Conservation (phyloP, 2,329 filamentous ascomycete species). For the Nemania abortiva region DNA sequence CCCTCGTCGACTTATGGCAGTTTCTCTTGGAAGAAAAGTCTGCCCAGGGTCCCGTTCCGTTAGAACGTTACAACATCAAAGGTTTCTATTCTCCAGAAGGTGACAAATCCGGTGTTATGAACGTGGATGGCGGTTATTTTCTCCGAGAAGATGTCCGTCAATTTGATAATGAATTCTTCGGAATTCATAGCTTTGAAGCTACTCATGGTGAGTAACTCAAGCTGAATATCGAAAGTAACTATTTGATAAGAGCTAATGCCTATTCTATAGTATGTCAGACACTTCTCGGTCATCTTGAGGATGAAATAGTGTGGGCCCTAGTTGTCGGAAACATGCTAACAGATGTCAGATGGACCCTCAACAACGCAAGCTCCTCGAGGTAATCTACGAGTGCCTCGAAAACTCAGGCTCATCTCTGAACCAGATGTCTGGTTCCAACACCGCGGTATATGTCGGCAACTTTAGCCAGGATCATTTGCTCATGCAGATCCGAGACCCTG, state of each 20-base stretch:
- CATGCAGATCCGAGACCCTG: conserved; percentile 30
- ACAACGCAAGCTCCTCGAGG: conserved; percentile 52
- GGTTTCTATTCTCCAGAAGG: conserved; percentile 36
- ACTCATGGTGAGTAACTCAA: conserved; percentile 11
- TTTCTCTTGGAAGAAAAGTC: conserved; percentile 29
- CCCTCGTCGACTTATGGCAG: conserved; percentile 32
- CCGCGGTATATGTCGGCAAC: conserved; percentile 50
- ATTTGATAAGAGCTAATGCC: neutral
- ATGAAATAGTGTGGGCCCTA: neutral
- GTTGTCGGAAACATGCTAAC: neutral
- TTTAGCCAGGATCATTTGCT: conserved; percentile 44
- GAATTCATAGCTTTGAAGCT: conserved; percentile 35
- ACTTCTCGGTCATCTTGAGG: neutral
- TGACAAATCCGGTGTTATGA: conserved; percentile 15
- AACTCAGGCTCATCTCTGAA: conserved; percentile 44
- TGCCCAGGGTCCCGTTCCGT: conserved; percentile 25
- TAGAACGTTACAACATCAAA: conserved; percentile 31
- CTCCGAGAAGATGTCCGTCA: conserved; percentile 39
- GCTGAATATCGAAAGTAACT: neutral
- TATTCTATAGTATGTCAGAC: neutral
- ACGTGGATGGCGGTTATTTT: conserved; percentile 42
- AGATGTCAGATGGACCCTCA: conserved; percentile 52
- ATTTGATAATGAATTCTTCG: conserved; percentile 39
- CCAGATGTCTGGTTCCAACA: conserved; percentile 35
- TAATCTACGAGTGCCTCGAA: conserved; percentile 51